A percentile compares a stretch with the other conserved stretches of the same genome.
Conservation (phyloP, 192 early-diverging fungal genomes). For the Geranomyces michiganensis region DNA sequence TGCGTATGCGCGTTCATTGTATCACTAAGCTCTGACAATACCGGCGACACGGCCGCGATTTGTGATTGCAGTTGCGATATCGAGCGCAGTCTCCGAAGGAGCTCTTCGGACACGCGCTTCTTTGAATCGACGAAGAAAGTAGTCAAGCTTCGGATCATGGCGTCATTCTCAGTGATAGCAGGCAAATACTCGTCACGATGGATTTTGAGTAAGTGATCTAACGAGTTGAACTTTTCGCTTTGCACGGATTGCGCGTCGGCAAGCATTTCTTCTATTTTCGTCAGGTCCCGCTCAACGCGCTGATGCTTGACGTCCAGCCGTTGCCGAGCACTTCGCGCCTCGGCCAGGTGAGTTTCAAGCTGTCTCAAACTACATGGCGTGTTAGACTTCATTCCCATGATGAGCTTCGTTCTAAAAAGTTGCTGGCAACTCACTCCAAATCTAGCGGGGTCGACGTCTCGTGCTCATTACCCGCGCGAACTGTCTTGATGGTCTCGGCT, state of each 20-base stretch:
- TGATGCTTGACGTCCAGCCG: slow-evolving; percentile 26
- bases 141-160: slow-evolving; percentile 25
- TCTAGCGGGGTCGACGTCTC: slow-evolving; percentile 31
- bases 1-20: slow-evolving; percentile 31
- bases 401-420: not conserved
- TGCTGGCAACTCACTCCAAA: slow-evolving; percentile 33
- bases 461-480: slow-evolving; percentile 39
- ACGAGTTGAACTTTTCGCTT: slow-evolving; percentile 37
- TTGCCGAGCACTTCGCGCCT: slow-evolving; percentile 15
- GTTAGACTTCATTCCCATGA: not conserved
- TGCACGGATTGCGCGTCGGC: slow-evolving; percentile 24
- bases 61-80: slow-evolving; percentile 43
- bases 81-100: slow-evolving; percentile 36
- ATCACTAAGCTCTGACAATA: slow-evolving; percentile 9
- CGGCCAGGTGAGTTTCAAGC: slow-evolving; percentile 18
- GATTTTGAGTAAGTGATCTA: slow-evolving; percentile 43
- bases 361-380: slow-evolving; percentile 21
- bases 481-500: slow-evolving; percentile 29
- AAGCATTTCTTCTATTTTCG: slow-evolving; percentile 36
- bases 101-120: slow-evolving; percentile 21
- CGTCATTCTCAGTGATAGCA: slow-evolving; percentile 29
- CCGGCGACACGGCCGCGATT: slow-evolving; percentile 37
- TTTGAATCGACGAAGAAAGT: slow-evolving; percentile 34
- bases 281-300: slow-evolving; percentile 39
- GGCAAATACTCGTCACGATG: slow-evolving; percentile 48